phyloP scores from a whole-genome alignment of 371 early-diverging fungal species.

The Haplosporangium sp. region DNA sequence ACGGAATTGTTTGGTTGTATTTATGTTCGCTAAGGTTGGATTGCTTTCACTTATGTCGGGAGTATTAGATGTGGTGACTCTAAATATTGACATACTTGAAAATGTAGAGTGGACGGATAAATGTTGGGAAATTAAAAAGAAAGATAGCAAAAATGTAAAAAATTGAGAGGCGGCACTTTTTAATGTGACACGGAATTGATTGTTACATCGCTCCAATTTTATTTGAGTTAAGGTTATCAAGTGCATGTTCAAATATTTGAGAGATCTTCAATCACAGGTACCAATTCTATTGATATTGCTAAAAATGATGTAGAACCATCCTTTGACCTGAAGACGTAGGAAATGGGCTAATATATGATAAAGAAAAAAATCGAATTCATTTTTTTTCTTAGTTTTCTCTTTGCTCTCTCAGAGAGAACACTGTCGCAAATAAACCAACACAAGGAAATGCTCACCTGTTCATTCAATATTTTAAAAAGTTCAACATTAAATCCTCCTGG shows the following conservation, averaged over 20 bases:
- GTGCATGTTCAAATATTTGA: not conserved
- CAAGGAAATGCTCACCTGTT: constrained; percentile 57
- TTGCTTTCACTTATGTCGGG: not conserved
- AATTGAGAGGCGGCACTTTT: too few relatives aligned
- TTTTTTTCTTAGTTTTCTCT: not conserved
- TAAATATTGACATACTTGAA: not conserved
- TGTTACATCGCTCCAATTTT: not conserved
- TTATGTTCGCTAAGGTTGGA: not conserved
- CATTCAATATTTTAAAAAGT: constrained; percentile 67
- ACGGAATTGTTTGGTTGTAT: not conserved
- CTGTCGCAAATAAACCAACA: not conserved
- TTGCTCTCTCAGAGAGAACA: not conserved
- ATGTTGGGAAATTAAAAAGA: not conserved
- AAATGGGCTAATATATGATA: constrained; percentile 20
- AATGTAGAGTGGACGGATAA: not conserved
- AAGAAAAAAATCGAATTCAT: not conserved
- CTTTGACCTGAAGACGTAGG: constrained; percentile 18
- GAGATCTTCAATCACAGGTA: constrained; percentile 25
- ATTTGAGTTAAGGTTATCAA: not conserved
- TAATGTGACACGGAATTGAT: too few relatives aligned
- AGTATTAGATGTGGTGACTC: not conserved
- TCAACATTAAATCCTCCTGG: constrained; percentile 68
- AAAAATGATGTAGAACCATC: constrained; percentile 23
- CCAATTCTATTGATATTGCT: constrained; percentile 17
- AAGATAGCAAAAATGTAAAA: not conserved